Evolutionary conservation across 1,139 yeast species (phyloP), one percentile per base, ranked within the genome.

Genomic region (Taphrina deformans): DNA sequence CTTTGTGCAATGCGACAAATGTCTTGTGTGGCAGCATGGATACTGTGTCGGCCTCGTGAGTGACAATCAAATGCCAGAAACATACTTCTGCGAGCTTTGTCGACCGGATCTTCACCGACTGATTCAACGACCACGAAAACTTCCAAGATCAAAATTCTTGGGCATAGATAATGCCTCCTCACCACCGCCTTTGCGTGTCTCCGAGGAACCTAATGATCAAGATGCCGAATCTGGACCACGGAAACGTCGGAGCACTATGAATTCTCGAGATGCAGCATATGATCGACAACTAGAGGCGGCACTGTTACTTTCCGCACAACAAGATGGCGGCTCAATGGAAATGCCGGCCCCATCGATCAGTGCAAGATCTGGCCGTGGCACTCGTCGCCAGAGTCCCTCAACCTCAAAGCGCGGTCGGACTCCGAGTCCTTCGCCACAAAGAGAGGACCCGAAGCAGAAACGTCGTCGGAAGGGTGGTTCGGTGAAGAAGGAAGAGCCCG

Each of bases 11-110:
- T 90, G 97, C 75, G 96, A 88, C 65, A 72, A 77, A 23, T 90
- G 97, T 74, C 76, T 81, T 65, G 85, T 90, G 12, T 90, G 97
- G 97, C 97, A 90, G 73, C 97, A 90, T 74, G 83, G 86, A 38
- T 78, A 76, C 65, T 90, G 97, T 75, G 82, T 88, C 55, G 85
- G 81, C 55, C 75, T 80, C 71, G 73, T 75, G 24, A 77, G 75
- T 65, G 76, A 75, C 59, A 72, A 73, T 3, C 75, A 73, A 31
- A 72, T 80, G 2, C 85, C 86, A 0, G 79, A 80, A 9, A 73
- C 74, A 33, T 85, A 85, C 71, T 69, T 70, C 26, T 85, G 89
- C 73, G 79, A 79, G 67, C 74, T 76, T 35, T 85, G 89, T 72
- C 79, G 78, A 65, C 82, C 83, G 1, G 71, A 72, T 1, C 69